Evolutionary conservation across 1,139 yeast species (phyloP).

Genomic region (Diutina ranongensis): DNA sequence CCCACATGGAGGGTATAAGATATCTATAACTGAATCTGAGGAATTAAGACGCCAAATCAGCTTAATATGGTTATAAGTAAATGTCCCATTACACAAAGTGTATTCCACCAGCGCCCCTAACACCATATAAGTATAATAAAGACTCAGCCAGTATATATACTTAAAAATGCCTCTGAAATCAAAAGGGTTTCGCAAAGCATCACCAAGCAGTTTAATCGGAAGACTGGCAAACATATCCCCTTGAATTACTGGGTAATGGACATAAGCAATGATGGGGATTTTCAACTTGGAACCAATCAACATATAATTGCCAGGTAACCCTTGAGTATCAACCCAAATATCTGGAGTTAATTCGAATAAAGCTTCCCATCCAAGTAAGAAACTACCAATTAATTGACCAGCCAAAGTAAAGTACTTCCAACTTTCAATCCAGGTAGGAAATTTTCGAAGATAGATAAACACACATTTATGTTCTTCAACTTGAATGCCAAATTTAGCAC

Average conservation of each 20-base stretch:
- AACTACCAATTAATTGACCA: slow-evolving; percentile 82
- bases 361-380: slow-evolving; percentile 61
- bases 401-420: slow-evolving; percentile 77
- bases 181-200: slow-evolving; percentile 16
- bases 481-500: slow-evolving; percentile 49
- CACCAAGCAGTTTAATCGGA: slow-evolving; percentile 10
- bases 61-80: slow-evolving; percentile 74
- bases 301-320: slow-evolving; percentile 71
- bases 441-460: slow-evolving; percentile 56
- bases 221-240: slow-evolving; percentile 68
- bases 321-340: slow-evolving; percentile 90
- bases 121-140: slow-evolving; percentile 50
- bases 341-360: slow-evolving; percentile 65
- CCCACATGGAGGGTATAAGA: slow-evolving; percentile 74
- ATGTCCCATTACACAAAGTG: slow-evolving; percentile 73
- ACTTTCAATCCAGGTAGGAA: slow-evolving; percentile 51
- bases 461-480: slow-evolving; percentile 48
- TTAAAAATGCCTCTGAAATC: slow-evolving; percentile 27
- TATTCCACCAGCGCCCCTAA: slow-evolving; percentile 60
- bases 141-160: slow-evolving; percentile 56
- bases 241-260: slow-evolving; percentile 90
- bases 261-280: slow-evolving; percentile 75
- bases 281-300: slow-evolving; percentile 38
- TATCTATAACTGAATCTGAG: slow-evolving; percentile 21
- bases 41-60: slow-evolving; percentile 39